phyloP scores from a whole-genome alignment of 78 protist species.

The Dictyostelium firmibasis region DNA sequence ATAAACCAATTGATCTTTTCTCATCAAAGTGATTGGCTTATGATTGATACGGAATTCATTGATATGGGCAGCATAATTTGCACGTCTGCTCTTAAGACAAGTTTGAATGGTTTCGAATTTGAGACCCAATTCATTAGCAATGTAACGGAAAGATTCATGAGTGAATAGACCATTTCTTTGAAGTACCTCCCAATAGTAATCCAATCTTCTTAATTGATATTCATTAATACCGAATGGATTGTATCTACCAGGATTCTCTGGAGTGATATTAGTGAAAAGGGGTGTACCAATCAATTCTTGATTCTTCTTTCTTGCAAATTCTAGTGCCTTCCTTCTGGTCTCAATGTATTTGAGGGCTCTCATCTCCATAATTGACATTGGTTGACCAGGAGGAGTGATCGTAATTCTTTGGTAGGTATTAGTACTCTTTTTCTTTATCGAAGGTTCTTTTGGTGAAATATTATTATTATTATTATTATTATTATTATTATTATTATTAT shows the following conservation, averaged over 20 bases:
- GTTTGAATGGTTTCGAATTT: neutral
- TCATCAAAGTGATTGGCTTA: neutral
- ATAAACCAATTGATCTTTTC: neutral
- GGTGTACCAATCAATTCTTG: neutral
- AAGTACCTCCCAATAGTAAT: constrained; percentile 2
- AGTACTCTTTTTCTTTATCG: neutral
- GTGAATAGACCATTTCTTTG: neutral
- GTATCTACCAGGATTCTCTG: neutral
- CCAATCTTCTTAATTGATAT: constrained; percentile 1
- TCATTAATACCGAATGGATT: neutral
- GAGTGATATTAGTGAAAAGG: neutral
- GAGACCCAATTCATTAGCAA: neutral
- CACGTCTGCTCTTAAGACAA: neutral
- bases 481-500: no score
- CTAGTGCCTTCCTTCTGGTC: neutral
- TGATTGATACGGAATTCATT: neutral
- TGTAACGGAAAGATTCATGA: neutral
- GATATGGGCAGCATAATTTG: neutral
- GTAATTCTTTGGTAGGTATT: neutral
- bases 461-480: neutral
- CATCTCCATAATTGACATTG: neutral
- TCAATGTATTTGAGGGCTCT: neutral
- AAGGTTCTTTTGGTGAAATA: neutral
- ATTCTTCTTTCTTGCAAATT: neutral
- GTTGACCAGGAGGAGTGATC: neutral